These are phyloP conservation scores for Dactylonectria estremocensis DNA, from an alignment of 2,329 filamentous ascomycete species.

Conservation along the genomic window DNA sequence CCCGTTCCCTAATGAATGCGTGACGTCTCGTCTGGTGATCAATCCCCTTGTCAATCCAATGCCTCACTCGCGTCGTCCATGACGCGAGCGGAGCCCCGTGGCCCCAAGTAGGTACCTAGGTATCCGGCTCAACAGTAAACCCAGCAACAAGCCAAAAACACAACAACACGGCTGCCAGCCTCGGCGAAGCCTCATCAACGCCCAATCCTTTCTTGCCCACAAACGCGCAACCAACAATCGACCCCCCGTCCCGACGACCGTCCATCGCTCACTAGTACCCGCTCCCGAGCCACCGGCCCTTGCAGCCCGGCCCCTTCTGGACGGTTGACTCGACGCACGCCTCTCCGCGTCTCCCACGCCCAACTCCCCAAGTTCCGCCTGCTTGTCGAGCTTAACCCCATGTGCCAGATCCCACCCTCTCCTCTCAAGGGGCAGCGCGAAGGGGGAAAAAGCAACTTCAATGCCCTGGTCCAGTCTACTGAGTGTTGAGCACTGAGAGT, in stretches of 20 bases:
- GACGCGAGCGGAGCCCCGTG: too few species aligned
- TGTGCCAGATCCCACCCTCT: conserved; percentile 48
- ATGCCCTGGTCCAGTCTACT: conserved; percentile 41
- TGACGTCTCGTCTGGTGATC: not conserved
- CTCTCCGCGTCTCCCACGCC: conserved; percentile 31
- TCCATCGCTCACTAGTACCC: conserved; percentile 23
- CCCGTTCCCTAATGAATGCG: not conserved
- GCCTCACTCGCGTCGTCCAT: not conserved
- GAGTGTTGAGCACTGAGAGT: conserved; percentile 13
- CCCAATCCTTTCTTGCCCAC: conserved; percentile 15
- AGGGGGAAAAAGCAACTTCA: conserved; percentile 45
- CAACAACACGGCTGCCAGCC: conserved; percentile 7
- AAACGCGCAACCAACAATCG: conserved; percentile 13
- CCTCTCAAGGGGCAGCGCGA: conserved; percentile 38
- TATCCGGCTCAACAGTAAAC: conserved; percentile 1
- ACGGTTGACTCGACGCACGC: conserved; percentile 38
- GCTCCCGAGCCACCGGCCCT: conserved; percentile 43
- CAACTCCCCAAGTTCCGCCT: conserved; percentile 29
- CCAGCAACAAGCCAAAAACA: not conserved
- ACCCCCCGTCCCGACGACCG: too few species aligned
- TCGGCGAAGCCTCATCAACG: conserved; percentile 24
- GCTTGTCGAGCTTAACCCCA: conserved; percentile 41
- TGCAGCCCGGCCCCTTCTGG: conserved; percentile 44
- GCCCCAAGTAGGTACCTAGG: not conserved
- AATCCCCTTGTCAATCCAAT: conserved; percentile 6